Percentiles rank a stretch among this genome's conserved stretches.
Evolutionary conservation across 2,329 filamentous ascomycete species (phyloP).

Genomic region (Orbilia ellipsospora): DNA sequence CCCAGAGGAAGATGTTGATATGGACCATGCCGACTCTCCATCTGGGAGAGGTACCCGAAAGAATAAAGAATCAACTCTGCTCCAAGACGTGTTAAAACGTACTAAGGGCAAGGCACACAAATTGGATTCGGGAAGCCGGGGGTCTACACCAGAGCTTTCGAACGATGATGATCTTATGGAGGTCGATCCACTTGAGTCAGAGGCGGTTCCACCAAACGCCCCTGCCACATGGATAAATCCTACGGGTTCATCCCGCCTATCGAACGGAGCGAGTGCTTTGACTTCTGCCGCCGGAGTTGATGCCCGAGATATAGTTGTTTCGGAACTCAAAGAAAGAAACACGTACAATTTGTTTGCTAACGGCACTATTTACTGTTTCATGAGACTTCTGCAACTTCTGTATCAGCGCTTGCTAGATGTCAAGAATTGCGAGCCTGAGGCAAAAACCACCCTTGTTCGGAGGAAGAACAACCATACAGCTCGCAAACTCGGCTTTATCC

Average conservation of each 20-base stretch:
- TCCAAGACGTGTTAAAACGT: conserved; percentile 85
- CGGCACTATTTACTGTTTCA: conserved; percentile 90
- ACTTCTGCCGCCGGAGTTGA: conserved; percentile 73
- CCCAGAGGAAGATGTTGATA: conserved; percentile 74
- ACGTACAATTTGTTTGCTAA: conserved; percentile 90
- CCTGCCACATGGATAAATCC: conserved; percentile 73
- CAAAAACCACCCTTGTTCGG: conserved; percentile 77
- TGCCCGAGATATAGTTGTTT: conserved; percentile 82
- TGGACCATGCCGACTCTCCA: conserved; percentile 73
- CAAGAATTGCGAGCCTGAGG: conserved; percentile 80
- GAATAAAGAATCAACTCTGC: conserved; percentile 77
- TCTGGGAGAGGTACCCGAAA: conserved; percentile 72
- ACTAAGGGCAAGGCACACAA: conserved; percentile 72
- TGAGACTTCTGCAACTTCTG: conserved; percentile 90
- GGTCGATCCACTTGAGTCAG: conserved; percentile 67
- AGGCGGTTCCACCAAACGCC: conserved; percentile 63
- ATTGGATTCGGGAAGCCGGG: conserved; percentile 83
- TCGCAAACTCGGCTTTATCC: conserved; percentile 82
- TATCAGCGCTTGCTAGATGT: conserved; percentile 85
- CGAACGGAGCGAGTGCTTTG: conserved; percentile 69
- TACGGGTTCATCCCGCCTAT: conserved; percentile 68
- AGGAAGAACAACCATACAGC: conserved; percentile 82
- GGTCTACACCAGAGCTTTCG: conserved; percentile 85
- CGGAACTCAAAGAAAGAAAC: conserved; percentile 67
- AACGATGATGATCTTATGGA: conserved; percentile 75